Evolutionary conservation across 352 stramenopile species (phyloP), one percentile per base, ranked within the genome.

Genomic region (Peronospora farinosa): DNA sequence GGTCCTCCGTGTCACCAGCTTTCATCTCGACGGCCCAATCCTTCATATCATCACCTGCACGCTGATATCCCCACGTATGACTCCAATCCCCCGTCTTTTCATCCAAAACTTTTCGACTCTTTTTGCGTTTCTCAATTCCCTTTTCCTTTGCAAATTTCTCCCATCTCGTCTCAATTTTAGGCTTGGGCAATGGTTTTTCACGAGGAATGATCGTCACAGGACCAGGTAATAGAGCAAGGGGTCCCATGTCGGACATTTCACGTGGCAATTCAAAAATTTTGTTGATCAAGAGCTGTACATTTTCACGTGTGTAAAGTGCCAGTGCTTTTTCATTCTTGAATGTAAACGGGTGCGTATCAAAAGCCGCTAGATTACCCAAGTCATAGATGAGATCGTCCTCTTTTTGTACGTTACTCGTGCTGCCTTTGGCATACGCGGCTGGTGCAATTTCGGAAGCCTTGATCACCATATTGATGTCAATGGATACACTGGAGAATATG

Each of bases 111-210:
- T 98, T 99, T 52, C 96, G 86, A 28, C 81, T 94, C 62, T 96
- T 93, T 70, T 99, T 99, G 54, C 92, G 89, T 60, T 97, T 96
- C 40, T 92, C 75, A 61, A 99, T 98, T 51, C 96, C 96, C 74
- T 98, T 98, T 54, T 97, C 84, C 60, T 96, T 91, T 23, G 96
- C 96, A 70, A 98, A 99, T 63, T 98, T 96, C 74, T 99, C 95
- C 97, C 97, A 99, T 67, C 94, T 97, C 10, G 97, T 99, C 67
- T 98, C 89, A 58, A 95, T 69, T 74, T 98, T 98, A 28, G 78
- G 78, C 64, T 92, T 94, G 0, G 86, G 88, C 46, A 96, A 55
- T 25, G 88, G 88, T 60, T 96, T 97, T 47, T 92, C 83, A 30
- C 90, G 76, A 40, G 89, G 89, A 33, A 97, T 76, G 13, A 71